A percentile compares a stretch with the other conserved stretches of the same genome.
Conservation (phyloP, 257 asterid species). For the Gentiana dahurica region DNA sequence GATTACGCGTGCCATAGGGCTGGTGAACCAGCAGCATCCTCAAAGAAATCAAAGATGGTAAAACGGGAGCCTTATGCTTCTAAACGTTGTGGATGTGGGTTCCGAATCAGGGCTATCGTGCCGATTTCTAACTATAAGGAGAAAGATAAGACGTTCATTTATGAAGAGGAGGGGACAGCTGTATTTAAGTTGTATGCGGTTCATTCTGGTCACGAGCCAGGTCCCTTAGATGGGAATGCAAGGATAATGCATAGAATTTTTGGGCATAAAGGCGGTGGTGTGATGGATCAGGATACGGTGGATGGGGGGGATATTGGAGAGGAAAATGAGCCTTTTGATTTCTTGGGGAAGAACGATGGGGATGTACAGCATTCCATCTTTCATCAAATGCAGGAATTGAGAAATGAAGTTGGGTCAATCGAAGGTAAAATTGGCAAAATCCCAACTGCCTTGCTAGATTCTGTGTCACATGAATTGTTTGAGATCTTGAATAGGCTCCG, state of each 20-base stretch:
- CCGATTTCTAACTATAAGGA: slow-evolving; percentile 88
- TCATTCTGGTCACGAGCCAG: slow-evolving; percentile 96
- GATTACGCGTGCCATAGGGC: slow-evolving; percentile 98
- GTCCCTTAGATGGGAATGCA: slow-evolving; percentile 92
- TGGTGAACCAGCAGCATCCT: slow-evolving; percentile 84
- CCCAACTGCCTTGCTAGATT: slow-evolving; percentile 45
- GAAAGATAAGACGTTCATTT: slow-evolving; percentile 88
- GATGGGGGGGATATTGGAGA: slow-evolving; percentile 76
- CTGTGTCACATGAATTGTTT: slow-evolving; percentile 69
- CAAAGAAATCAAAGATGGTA: slow-evolving; percentile 56
- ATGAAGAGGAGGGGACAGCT: slow-evolving; percentile 95
- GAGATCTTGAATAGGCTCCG: slow-evolving; percentile 57
- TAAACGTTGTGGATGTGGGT: slow-evolving; percentile 93
- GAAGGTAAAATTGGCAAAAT: slow-evolving; percentile 68
- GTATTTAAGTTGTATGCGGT: slow-evolving; percentile 90
- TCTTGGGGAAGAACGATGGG: slow-evolving; percentile 49
- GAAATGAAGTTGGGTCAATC: slow-evolving; percentile 67
- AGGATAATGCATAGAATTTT: slow-evolving; percentile 93
- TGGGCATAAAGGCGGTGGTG: slow-evolving; percentile 77
- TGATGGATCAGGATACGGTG: slow-evolving; percentile 72
- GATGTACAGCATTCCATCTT: slow-evolving; percentile 54
- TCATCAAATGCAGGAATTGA: slow-evolving; percentile 75
- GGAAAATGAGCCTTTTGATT: slow-evolving; percentile 63
- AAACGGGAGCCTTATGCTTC: slow-evolving; percentile 88
- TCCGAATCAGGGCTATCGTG: slow-evolving; percentile 86